Evolutionary conservation across 2,329 filamentous ascomycete genomes (phyloP), one percentile per base, ranked within the genome.

Genomic region (Tolypocladium ophioglossoides): DNA sequence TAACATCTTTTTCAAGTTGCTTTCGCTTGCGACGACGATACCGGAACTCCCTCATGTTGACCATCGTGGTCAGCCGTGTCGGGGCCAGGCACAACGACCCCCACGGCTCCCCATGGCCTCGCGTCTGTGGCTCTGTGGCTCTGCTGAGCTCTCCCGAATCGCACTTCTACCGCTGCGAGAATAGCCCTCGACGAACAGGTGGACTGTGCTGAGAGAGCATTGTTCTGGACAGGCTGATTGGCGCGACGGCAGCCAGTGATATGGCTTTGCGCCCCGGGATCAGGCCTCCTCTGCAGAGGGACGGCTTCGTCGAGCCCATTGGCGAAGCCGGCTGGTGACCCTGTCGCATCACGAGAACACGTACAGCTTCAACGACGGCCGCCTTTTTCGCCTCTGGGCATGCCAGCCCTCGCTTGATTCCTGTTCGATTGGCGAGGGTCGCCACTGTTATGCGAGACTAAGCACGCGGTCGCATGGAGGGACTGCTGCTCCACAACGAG

Each of bases 221-320:
- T 24, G 39, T 38, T 51, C 46, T 50, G 38, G 27, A 50, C 39
- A 22, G 50, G 49, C 39, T 57, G 54, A 57, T 57, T 57, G 56
- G 56, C 55, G 48, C 54, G 37, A 34, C 24, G 52, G 40, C 54
- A 54, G 32, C 54, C 52, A 57, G 54, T 54, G 49, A 54, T 54
- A 47, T 58, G 56, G 52, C 52, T 48, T 40, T 54, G 52, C 52
- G 53, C 48, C 48, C 50, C 52, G 38, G 38, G 6, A 20, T n/a
- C 7, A 4, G 54, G 51, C 53, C 20, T 34, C 39, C 24, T 32
- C 35, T 56, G 50, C 47, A 37, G 51, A 39, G 16, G 30, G 30
- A 18, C 11, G 32, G 32, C 6, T 50, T 18, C 32, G n/a, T 14
- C 20, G 47, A 24, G 18, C 30, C 34, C 30, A 49, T 35, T 49